phyloP scores from a whole-genome alignment of 805 yeast genomes.

The Yamadazyma endophytica region DNA sequence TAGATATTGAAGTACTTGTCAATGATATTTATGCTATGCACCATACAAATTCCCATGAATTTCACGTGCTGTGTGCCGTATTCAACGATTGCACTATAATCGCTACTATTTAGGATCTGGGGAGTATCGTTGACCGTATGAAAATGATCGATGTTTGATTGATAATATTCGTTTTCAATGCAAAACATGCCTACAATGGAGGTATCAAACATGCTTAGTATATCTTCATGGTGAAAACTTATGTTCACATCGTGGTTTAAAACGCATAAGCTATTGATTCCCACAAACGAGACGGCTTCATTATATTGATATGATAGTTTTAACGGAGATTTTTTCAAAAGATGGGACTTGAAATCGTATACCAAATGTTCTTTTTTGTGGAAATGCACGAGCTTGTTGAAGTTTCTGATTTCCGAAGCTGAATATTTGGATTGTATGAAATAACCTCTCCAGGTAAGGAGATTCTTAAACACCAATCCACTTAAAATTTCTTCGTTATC shows the following conservation, averaged over 20 bases:
- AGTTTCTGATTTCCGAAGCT: slow-evolving; percentile 48
- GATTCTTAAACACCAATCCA: slow-evolving; percentile 23
- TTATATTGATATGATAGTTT: slow-evolving; percentile 22
- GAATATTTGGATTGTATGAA: slow-evolving; percentile 34
- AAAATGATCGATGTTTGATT: slow-evolving; percentile 18
- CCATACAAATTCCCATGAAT: slow-evolving; percentile 52
- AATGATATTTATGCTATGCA: slow-evolving; percentile 58
- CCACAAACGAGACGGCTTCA: slow-evolving; percentile 10
- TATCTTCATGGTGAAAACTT: slow-evolving; percentile 19
- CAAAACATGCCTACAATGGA: slow-evolving; percentile 38
- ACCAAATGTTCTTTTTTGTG: slow-evolving; percentile 31
- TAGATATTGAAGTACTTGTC: slow-evolving; percentile 48
- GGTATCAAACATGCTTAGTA: slow-evolving; percentile 33
- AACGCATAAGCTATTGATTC: slow-evolving; percentile 21
- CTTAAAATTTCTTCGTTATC: slow-evolving; percentile 24
- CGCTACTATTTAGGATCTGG: slow-evolving; percentile 15
- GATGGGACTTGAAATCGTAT: slow-evolving; percentile 21
- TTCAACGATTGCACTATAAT: slow-evolving; percentile 10
- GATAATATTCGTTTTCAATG: slow-evolving; percentile 19
- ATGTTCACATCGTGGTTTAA: slow-evolving; percentile 16
- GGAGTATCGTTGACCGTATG: slow-evolving; percentile 10
- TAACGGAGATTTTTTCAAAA: slow-evolving; percentile 21
- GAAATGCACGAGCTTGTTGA: slow-evolving; percentile 50
- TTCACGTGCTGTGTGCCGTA: slow-evolving; percentile 6
- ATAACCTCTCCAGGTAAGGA: slow-evolving; percentile 29